phyloP scores from a whole-genome alignment of 192 early-diverging fungal species.

The Coemansia sp. region DNA sequence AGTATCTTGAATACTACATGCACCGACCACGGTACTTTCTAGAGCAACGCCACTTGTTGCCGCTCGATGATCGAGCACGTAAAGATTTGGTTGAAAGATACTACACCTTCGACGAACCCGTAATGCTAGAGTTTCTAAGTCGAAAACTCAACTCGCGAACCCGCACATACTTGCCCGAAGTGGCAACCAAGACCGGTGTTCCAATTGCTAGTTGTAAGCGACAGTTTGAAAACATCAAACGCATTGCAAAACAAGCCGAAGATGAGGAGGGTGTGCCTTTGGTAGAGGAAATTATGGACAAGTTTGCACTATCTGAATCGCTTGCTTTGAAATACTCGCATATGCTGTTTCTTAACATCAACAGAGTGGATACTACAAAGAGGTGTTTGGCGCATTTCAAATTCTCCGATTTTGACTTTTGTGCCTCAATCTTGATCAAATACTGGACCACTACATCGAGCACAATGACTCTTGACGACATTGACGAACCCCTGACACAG shows the following conservation, averaged over 20 bases:
- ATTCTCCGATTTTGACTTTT: constrained; percentile 27
- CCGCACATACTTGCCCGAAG: constrained; percentile 20
- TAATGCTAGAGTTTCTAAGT: constrained; percentile 23
- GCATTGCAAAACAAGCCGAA: constrained; percentile 57
- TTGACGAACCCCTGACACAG: constrained; percentile 41
- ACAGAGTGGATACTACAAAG: constrained; percentile 27
- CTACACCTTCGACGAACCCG: constrained; percentile 25
- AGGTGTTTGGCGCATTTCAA: constrained; percentile 20
- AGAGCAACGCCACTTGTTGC: constrained; percentile 18
- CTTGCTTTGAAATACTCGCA: constrained; percentile 19
- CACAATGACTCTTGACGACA: constrained; percentile 37
- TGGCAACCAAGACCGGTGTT: constrained; percentile 12
- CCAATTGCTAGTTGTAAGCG: constrained; percentile 19
- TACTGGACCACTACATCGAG: constrained; percentile 27
- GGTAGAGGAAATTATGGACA: constrained; percentile 27
- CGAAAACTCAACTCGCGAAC: constrained; percentile 28
- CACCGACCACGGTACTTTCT: constrained; percentile 24
- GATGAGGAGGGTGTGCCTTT: constrained; percentile 52
- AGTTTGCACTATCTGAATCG: constrained; percentile 15
- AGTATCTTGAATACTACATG: constrained; percentile 23
- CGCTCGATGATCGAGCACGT: constrained; percentile 14
- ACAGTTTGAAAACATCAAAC: constrained; percentile 64
- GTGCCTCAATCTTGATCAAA: constrained; percentile 15
- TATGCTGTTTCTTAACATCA: constrained; percentile 23
- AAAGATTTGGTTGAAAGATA: constrained; percentile 14